These are phyloP conservation scores for Trichophyton benhamiae DNA, from an alignment of 2,329 filamentous ascomycete genomes.

Conservation along the genomic window DNA sequence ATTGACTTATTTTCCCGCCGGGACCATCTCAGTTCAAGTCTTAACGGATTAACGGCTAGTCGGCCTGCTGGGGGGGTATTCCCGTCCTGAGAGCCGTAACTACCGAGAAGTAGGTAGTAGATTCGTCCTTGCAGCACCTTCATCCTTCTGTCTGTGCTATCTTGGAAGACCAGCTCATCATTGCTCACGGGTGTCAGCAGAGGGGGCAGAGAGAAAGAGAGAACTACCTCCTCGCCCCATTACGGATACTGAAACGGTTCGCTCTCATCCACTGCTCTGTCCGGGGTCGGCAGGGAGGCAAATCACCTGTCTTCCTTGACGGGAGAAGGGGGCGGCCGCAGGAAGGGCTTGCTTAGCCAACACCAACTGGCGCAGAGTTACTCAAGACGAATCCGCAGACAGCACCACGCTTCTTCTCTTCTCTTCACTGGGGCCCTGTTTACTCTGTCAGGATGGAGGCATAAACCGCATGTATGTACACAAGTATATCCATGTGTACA, in stretches of 20 bases:
- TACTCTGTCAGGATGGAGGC: neutral
- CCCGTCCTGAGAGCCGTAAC: too few species aligned
- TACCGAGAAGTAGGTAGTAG: neutral
- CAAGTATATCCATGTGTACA: neutral
- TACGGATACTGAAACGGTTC: neutral
- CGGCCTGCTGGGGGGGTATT: neutral
- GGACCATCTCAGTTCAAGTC: neutral
- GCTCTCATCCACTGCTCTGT: neutral
- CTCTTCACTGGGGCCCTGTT: neutral
- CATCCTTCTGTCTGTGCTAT: neutral
- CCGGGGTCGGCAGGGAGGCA: neutral
- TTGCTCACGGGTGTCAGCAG: constrained; percentile 2
- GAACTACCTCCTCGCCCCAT: neutral
- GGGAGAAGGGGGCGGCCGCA: neutral
- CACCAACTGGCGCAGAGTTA: neutral
- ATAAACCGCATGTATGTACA: neutral
- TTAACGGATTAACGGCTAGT: neutral
- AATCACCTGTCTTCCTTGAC: neutral
- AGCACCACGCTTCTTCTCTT: neutral
- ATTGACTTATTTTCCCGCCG: neutral
- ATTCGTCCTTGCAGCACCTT: neutral
- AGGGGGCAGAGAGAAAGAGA: neutral
- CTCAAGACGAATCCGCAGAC: neutral
- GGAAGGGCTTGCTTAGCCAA: neutral
- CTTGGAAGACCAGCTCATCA: neutral